Percentiles rank a stretch among this genome's conserved stretches.
These are phyloP conservation scores for Xylaria sp. DNA, from an alignment of 2,329 filamentous ascomycete genomes.

Conservation along the genomic window DNA sequence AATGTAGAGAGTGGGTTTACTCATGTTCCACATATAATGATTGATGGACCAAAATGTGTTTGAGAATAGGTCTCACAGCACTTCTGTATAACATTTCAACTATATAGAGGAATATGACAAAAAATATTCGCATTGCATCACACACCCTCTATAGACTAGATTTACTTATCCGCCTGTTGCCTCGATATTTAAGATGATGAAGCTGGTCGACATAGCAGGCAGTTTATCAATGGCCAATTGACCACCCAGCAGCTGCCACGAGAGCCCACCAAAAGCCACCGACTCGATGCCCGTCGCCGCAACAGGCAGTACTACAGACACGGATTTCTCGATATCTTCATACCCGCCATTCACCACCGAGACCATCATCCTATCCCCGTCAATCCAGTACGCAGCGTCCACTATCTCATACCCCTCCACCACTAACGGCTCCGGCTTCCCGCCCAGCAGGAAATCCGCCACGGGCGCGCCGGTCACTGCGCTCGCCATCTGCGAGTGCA, in stretches of 20 bases:
- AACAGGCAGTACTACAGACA: conserved; percentile 40
- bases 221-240: conserved; percentile 45
- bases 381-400: conserved; percentile 54
- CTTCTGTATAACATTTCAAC: not conserved
- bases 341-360: conserved; percentile 52
- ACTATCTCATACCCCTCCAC: conserved; percentile 40
- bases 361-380: conserved; percentile 49
- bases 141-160: not conserved
- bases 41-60: not conserved
- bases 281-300: conserved; percentile 36
- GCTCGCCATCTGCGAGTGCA: conserved; percentile 54
- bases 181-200: conserved; percentile 49
- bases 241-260: conserved; percentile 42
- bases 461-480: conserved; percentile 54
- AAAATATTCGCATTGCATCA: not conserved
- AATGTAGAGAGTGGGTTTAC: not conserved
- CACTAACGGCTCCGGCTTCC: conserved; percentile 39
- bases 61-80: not conserved
- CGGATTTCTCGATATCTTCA: conserved; percentile 33
- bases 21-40: not conserved
- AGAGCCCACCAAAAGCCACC: conserved; percentile 44
- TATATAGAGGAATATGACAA: not conserved
- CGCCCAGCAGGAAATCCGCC: conserved; percentile 54
- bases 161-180: not conserved
- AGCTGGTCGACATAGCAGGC: conserved; percentile 50